Evolutionary conservation across 2,329 filamentous ascomycete species (phyloP).

Genomic region (Gliomastix tumulicola): DNA sequence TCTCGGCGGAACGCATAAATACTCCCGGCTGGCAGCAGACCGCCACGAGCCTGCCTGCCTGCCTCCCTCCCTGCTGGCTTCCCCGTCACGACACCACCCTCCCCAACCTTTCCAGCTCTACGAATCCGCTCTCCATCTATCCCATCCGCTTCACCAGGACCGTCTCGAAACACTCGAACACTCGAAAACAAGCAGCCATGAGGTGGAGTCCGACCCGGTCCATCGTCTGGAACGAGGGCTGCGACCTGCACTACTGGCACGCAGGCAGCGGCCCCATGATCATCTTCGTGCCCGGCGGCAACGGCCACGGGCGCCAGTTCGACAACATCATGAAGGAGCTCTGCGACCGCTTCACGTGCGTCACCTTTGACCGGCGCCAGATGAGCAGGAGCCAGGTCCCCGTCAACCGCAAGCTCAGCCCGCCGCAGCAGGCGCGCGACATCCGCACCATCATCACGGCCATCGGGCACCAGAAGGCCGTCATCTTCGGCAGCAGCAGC

Average conservation of each 20-base stretch:
- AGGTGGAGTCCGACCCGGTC: conserved; percentile 10
- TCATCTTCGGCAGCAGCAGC: conserved; percentile 19
- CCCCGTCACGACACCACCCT: too few species aligned
- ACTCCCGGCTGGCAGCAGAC: too few species aligned
- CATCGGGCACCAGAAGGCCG: conserved; percentile 15
- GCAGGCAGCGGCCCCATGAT: conserved; percentile 20
- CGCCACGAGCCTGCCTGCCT: too few species aligned
- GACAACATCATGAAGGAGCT: conserved; percentile 17
- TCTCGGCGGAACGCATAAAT: too few species aligned
- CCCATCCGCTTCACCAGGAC: too few species aligned
- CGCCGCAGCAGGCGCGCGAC: conserved; percentile 20
- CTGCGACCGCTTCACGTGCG: conserved; percentile 15
- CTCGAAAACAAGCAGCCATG: too few species aligned
- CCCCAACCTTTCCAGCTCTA: too few species aligned
- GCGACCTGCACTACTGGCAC: conserved; percentile 20
- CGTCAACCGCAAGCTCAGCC: conserved; percentile 13
- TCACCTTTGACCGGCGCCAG: conserved; percentile 23
- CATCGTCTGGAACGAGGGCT: conserved; percentile 18
- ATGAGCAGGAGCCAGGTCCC: conserved; percentile 19
- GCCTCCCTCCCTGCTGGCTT: too few species aligned
- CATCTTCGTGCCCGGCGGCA: conserved; percentile 22
- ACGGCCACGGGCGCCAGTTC: conserved; percentile 22
- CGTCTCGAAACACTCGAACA: too few species aligned
- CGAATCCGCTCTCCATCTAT: too few species aligned
- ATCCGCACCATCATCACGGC: conserved; percentile 17